Conservation (phyloP, 345 rosid species). For the Anacardium occidentale region DNA sequence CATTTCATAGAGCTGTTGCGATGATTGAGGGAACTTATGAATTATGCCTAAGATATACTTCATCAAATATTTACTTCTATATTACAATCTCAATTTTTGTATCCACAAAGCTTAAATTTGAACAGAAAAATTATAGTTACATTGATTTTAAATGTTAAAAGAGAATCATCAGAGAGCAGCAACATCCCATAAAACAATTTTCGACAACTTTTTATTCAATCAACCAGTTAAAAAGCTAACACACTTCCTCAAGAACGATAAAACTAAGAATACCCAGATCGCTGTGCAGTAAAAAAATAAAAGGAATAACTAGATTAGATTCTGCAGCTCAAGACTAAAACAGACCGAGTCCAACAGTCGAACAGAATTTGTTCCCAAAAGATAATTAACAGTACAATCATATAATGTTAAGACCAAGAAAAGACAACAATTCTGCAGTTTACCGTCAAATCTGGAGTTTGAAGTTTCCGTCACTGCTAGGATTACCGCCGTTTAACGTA, state of each 20-base stretch:
- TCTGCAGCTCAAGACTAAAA: not conserved
- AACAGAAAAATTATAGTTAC: not conserved
- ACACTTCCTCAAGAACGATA: not conserved
- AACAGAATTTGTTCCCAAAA: not conserved
- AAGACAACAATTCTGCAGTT: not conserved
- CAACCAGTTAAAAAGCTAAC: not conserved
- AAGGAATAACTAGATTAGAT: not conserved
- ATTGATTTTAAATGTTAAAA: not conserved
- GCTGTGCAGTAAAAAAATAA: not conserved
- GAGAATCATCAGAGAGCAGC: not conserved
- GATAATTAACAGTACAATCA: not conserved
- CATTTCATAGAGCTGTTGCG: conserved; percentile 9
- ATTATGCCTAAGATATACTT: not conserved
- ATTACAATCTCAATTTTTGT: no score
- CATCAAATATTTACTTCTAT: not conserved
- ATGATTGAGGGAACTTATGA: not conserved
- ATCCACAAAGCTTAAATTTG: no score
- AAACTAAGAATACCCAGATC: conserved; percentile 12
- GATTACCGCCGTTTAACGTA: not conserved
- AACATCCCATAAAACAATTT: not conserved
- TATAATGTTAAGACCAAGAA: not conserved
- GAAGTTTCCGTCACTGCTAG: not conserved
- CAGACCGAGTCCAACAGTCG: not conserved
- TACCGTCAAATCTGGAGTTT: not conserved
- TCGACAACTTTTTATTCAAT: not conserved